Evolutionary conservation across 2,329 filamentous ascomycete genomes (phyloP).

Genomic region (Paraphoma sp.): DNA sequence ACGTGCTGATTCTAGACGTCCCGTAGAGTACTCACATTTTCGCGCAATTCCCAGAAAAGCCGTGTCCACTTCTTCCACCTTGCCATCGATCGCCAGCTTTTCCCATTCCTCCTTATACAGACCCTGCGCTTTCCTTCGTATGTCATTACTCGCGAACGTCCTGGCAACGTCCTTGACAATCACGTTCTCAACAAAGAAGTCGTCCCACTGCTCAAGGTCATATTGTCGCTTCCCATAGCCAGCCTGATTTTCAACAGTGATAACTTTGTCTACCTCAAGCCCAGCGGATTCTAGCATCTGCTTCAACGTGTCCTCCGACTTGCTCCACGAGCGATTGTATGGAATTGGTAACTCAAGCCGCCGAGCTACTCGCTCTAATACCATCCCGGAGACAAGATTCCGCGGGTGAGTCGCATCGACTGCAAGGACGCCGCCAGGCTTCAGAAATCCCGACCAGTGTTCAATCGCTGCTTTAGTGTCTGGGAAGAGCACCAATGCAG

Average conservation of each 20-base stretch:
- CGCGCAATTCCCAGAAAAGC: slow-evolving; percentile 48
- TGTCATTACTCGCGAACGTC: slow-evolving; percentile 38
- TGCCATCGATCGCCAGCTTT: slow-evolving; percentile 45
- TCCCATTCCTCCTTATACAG: slow-evolving; percentile 49
- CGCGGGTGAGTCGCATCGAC: slow-evolving; percentile 49
- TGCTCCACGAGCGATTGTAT: slow-evolving; percentile 47
- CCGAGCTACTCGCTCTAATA: slow-evolving; percentile 46
- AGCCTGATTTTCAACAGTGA: slow-evolving; percentile 41
- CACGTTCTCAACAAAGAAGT: slow-evolving; percentile 46
- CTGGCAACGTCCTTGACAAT: slow-evolving; percentile 31
- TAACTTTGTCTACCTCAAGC: slow-evolving; percentile 39
- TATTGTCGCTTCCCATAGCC: slow-evolving; percentile 38
- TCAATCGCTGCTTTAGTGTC: slow-evolving; percentile 46
- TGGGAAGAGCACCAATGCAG: slow-evolving; percentile 50
- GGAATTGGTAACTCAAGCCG: slow-evolving; percentile 41
- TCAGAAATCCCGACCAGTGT: slow-evolving; percentile 49
- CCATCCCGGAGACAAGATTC: slow-evolving; percentile 46
- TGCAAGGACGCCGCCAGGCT: slow-evolving; percentile 49
- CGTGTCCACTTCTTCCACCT: slow-evolving; percentile 47
- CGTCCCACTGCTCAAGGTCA: slow-evolving; percentile 39
- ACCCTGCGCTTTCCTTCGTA: slow-evolving; percentile 40
- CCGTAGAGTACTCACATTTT: slow-evolving; percentile 29
- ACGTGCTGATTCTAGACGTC: too few relatives aligned
- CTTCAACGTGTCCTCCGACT: slow-evolving; percentile 38
- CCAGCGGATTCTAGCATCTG: slow-evolving; percentile 45